Evolutionary conservation across 73 alveolate species (phyloP).

Genomic region (Stentor coeruleus): DNA sequence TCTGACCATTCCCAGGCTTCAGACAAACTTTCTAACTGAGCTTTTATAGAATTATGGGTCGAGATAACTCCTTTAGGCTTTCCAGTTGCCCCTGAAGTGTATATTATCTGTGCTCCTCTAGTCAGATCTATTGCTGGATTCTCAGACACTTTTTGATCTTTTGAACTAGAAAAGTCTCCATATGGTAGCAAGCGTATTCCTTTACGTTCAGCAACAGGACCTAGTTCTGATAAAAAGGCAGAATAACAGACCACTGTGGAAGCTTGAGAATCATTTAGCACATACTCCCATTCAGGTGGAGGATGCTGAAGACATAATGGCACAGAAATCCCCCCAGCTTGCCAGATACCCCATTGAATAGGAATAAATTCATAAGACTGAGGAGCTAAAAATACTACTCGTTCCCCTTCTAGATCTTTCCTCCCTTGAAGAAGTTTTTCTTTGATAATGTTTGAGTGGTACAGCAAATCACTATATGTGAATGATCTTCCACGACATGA

Average conservation of each 20-base stretch:
- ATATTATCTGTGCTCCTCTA: constrained; percentile 29
- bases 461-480: not conserved
- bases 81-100: constrained; percentile 55
- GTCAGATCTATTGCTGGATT: not conserved
- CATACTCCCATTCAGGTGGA: constrained; percentile 33
- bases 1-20: constrained; percentile 43
- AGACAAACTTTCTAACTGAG: constrained; percentile 15
- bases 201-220: not conserved
- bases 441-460: not conserved
- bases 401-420: not conserved
- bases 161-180: not conserved
- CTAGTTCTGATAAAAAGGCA: not conserved
- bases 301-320: constrained; percentile 25
- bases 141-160: not conserved
- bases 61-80: constrained; percentile 50
- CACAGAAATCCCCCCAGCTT: constrained; percentile 24
- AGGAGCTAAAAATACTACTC: not conserved
- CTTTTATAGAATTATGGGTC: constrained; percentile 28
- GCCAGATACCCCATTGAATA: constrained; percentile 29
- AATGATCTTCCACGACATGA: constrained; percentile 3
- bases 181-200: not conserved
- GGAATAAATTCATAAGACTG: constrained; percentile 6
- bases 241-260: constrained; percentile 26
- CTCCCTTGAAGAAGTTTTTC: not conserved
- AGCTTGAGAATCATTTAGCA: constrained; percentile 20